Percentiles rank a stretch among this genome's conserved stretches.
phyloP scores from a whole-genome alignment of 164 flowering plant species.

The Berberis thunbergii region DNA sequence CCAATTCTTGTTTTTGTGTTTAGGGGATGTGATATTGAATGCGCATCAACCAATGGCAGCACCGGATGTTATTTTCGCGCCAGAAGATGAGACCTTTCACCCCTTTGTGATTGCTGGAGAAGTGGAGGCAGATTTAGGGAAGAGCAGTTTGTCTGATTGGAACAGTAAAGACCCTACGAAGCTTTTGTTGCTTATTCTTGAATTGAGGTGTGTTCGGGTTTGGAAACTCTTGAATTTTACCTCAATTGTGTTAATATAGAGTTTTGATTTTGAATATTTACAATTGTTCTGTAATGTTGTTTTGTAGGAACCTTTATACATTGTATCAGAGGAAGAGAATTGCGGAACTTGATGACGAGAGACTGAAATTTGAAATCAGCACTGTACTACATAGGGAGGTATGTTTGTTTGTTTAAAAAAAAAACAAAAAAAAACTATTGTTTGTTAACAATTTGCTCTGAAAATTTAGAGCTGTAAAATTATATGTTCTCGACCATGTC shows the following conservation, averaged over 20 bases:
- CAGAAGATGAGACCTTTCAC: slow-evolving; percentile 63
- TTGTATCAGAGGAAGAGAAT: slow-evolving; percentile 60
- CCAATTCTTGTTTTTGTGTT: neutral
- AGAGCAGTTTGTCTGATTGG: slow-evolving; percentile 56
- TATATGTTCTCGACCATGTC: too few relatives aligned
- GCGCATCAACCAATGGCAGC: slow-evolving; percentile 54
- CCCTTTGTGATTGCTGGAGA: slow-evolving; percentile 30
- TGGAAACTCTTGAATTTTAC: neutral
- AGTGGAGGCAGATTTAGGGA: slow-evolving; percentile 22
- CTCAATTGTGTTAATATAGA: neutral
- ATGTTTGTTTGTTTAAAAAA: slow-evolving; percentile 1
- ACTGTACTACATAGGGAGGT: slow-evolving; percentile 78
- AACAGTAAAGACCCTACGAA: slow-evolving; percentile 59
- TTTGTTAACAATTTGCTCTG: neutral
- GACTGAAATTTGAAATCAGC: slow-evolving; percentile 79
- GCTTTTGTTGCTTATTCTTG: slow-evolving; percentile 49
- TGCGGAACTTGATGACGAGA: slow-evolving; percentile 74
- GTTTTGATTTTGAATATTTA: neutral
- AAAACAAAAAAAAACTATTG: too few relatives aligned
- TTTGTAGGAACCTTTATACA: slow-evolving; percentile 51
- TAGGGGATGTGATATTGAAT: slow-evolving; percentile 87
- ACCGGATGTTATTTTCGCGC: slow-evolving; percentile 76
- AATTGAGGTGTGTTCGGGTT: slow-evolving; percentile 46
- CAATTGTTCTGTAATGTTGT: neutral
- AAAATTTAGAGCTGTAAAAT: too few relatives aligned